Evolutionary conservation across 306 rosid species (phyloP), one percentile per base, ranked within the genome.

Genomic region (Cicer judaicum): DNA sequence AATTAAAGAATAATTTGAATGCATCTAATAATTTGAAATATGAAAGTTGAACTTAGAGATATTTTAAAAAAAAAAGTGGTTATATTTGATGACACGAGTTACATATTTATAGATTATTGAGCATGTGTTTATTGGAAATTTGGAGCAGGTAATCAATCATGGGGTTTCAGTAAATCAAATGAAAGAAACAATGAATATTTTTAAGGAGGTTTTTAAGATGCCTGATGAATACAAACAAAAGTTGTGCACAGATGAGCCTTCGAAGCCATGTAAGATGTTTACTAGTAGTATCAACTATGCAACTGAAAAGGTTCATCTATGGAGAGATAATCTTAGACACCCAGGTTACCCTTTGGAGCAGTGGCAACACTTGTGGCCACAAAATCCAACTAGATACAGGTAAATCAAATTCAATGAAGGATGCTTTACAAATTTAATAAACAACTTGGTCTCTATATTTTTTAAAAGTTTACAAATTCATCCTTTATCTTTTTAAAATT

Each of bases 291-390:
- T 7, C 36, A 66, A 34, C 21, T 72, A 72, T 68, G 85, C 47
- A 36, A 59, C 49, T 7, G 79, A 82, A 34, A 78, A 77, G 42
- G 67, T 78, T 78, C 77, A 82, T 68, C 19, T 16, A 0, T 82
- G 85, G 85, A 1, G 85, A 0, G 85, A 78, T 12, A 38, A 8
- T 76, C 42, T 78, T n/a, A 49, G 47, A 18, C 82, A 82, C 68
- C 79, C 68, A 2, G 73, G 77, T 78, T 47, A 67, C 50, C 85
- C 82, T 57, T 41, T 73, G 48, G 79, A 81, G 39, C 42, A 76
- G 43, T 81, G 80, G 74, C 62, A 76, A 10, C 81, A 82, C 5
- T 14, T 72, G 0, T 77, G 82, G 82, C 82, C 85, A 14, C 6
- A 82, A 82, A 55, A 73, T 40, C 85, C 85, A 59, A 46, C 76